phyloP scores from a whole-genome alignment of 371 early-diverging fungal species.

The Rhizomucor pusillus region DNA sequence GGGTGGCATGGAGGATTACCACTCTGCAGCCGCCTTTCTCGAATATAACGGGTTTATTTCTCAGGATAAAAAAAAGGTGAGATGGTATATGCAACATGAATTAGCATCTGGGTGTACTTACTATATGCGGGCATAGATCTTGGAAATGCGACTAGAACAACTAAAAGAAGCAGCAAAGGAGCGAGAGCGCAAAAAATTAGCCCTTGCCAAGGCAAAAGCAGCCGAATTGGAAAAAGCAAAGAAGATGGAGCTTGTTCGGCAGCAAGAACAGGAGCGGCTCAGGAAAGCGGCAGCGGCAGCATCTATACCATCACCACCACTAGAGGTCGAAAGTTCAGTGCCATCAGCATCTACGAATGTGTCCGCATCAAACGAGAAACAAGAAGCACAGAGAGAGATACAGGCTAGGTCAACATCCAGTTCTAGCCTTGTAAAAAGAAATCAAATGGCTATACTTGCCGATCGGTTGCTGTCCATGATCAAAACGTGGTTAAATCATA shows the following conservation, averaged over 20 bases:
- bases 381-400: background rate
- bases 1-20: slow-evolving; percentile 27
- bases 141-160: too few relatives aligned
- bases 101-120: too few relatives aligned
- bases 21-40: slow-evolving; percentile 31
- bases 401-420: background rate
- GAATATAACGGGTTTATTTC: slow-evolving; percentile 31
- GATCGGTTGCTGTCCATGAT: slow-evolving; percentile 3
- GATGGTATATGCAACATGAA: background rate
- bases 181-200: background rate
- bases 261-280: slow-evolving; percentile 8
- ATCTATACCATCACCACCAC: slow-evolving; percentile 5
- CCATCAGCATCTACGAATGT: too few relatives aligned
- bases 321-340: background rate
- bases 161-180: background rate
- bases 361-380: background rate
- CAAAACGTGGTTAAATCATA: slow-evolving; percentile 23
- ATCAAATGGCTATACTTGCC: background rate
- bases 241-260: slow-evolving; percentile 6
- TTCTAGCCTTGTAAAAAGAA: background rate
- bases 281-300: slow-evolving; percentile 8
- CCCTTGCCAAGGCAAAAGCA: background rate
- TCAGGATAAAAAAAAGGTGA: slow-evolving; percentile 30
- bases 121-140: too few relatives aligned
- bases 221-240: background rate